Evolutionary conservation across 768 basidiomycete species (phyloP).

Genomic region (Leccinum arenicola): DNA sequence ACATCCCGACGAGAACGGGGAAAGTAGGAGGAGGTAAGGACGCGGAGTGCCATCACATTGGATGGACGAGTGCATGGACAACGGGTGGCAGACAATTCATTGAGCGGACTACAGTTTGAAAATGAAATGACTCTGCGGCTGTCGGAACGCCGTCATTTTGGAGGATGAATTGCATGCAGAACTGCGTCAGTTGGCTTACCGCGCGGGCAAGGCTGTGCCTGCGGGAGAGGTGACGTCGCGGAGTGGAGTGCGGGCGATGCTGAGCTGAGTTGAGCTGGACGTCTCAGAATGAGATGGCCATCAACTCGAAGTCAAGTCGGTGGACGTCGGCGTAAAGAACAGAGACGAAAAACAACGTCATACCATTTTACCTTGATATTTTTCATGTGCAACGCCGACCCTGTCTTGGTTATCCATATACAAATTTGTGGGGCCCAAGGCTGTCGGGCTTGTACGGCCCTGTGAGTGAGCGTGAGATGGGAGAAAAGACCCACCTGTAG

Average conservation of each 20-base stretch:
- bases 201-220: slow-evolving; percentile 5
- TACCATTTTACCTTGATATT: slow-evolving; percentile 35
- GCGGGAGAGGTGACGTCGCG: slow-evolving; percentile 13
- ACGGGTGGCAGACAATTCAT: slow-evolving; percentile 32
- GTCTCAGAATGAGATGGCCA: neutral
- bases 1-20: slow-evolving; percentile 24
- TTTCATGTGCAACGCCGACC: slow-evolving; percentile 50
- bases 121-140: slow-evolving; percentile 29
- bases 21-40: neutral
- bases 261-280: neutral
- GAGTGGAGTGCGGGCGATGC: neutral
- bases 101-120: slow-evolving; percentile 19
- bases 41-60: slow-evolving; percentile 11
- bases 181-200: slow-evolving; percentile 8
- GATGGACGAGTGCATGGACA: slow-evolving; percentile 20
- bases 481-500: slow-evolving; percentile 41
- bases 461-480: neutral
- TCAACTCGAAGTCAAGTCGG: slow-evolving; percentile 33
- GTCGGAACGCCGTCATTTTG: slow-evolving; percentile 24
- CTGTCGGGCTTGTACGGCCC: slow-evolving; percentile 33
- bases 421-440: slow-evolving; percentile 41
- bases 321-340: slow-evolving; percentile 33
- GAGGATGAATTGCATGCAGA: slow-evolving; percentile 24
- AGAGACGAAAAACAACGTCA: slow-evolving; percentile 14
- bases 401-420: slow-evolving; percentile 45